Base-by-base conservation (phyloP, 352 stramenopile species). In the Phytophthora meadii region DNA sequence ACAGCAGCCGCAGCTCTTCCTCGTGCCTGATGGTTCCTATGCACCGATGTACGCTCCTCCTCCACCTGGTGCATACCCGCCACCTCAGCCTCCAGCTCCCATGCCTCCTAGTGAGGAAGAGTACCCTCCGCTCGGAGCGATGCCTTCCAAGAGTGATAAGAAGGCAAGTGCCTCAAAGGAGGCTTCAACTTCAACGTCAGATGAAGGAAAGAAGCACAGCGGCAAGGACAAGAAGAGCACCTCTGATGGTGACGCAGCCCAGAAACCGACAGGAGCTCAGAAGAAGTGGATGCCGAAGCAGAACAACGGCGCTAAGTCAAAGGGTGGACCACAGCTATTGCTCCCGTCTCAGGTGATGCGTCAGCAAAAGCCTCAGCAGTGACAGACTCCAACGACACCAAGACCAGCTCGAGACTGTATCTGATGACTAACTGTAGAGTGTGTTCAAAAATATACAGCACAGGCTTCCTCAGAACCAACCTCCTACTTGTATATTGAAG, bases 301-400 rank as follows among this genome's bases (percentile, higher is more conserved):
- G 11, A 44, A 48, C 12, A 45, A 55, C 4, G 56, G 57, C 5
- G 28, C 48, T 1, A 77, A 72, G 49, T 27, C 73, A 0, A 61
- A 68, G 42, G 41, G 59, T 30, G 59, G 49, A 27, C 54, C 58
- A 7, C 61, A 76, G 17, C 53, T 88, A 14, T 57, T 88, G 25
- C 65, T 88, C 19, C 79, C 79, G n/a, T 69, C 79, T 25, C 79
- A 88, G 66, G 41, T 88, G 14, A 58, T 88, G 68, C 70, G 75
- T 10, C 74, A 87, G 19, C 72, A 84, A 25, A 76, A 82, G 59
- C 72, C 81, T 40, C 61, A 80, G 49, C 47, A 72, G 27, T 64
- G 74, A 52, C 37, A 19, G 17, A 52, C 30, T 36, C 30, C 30
- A 36, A 36, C 30, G 30, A 45, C 32, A 28, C 28, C 12, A 28